Percentiles rank a stretch among this genome's conserved stretches.
Conservation (phyloP, 495 filamentous ascomycete species). For the Corynascus novoguineensis region DNA sequence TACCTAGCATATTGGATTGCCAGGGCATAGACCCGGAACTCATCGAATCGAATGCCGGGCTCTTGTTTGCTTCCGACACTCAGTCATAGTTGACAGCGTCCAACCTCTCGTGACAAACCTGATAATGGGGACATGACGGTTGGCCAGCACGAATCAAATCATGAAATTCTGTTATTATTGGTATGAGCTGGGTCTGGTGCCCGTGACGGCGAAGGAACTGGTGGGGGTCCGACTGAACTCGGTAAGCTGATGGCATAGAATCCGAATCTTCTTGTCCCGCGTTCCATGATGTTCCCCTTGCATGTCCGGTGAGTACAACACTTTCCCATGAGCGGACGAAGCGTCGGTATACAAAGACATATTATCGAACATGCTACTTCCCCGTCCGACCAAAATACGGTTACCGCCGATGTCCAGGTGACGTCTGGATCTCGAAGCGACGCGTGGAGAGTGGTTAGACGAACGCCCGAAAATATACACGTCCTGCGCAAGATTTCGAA, state of each 20-base stretch:
- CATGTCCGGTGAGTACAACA: not conserved
- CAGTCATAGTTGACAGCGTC: too few relatives aligned
- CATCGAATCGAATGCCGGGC: too few relatives aligned
- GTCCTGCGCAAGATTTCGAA: not conserved
- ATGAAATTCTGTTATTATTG: not conserved
- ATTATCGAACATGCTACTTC: conserved; percentile 4
- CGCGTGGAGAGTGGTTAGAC: not conserved
- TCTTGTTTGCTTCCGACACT: too few relatives aligned
- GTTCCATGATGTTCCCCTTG: not conserved
- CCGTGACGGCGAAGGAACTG: not conserved
- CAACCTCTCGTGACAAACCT: too few relatives aligned
- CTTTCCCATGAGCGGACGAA: not conserved
- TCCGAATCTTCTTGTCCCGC: not conserved
- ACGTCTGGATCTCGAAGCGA: not conserved
- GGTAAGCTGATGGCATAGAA: not conserved
- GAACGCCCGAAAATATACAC: not conserved
- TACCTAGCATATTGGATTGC: too few relatives aligned
- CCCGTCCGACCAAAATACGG: not conserved
- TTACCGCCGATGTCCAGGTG: not conserved
- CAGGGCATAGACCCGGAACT: too few relatives aligned
- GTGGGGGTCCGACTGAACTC: not conserved
- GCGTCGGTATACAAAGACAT: conserved; percentile 7
- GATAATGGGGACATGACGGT: too few relatives aligned
- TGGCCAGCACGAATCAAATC: not conserved
- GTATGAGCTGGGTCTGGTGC: not conserved